phyloP scores from a whole-genome alignment of 805 yeast genomes.

The Kazachstania psychrophila region DNA sequence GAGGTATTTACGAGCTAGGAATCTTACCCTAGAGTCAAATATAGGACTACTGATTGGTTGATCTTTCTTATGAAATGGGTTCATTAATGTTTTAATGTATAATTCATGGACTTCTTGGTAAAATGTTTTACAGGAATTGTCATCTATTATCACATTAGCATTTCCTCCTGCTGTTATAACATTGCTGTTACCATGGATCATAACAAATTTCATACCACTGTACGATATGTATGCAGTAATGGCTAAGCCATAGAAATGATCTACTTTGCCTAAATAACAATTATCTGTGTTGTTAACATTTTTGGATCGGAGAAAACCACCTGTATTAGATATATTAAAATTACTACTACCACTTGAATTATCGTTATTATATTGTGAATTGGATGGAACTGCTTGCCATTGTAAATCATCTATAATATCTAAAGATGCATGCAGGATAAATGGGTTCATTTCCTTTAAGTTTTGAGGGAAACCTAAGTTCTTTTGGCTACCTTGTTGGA shows the following conservation, averaged over 20 bases:
- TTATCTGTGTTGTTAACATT: constrained; percentile 19
- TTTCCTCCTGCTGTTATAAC: constrained; percentile 23
- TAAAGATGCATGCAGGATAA: constrained; percentile 76
- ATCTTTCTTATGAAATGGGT: constrained; percentile 76
- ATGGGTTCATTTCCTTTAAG: constrained; percentile 74
- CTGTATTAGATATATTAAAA: constrained; percentile 1
- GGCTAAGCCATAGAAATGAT: constrained; percentile 71
- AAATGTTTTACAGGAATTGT: constrained; percentile 72
- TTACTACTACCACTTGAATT: constrained; percentile 5
- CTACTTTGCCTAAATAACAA: constrained; percentile 63
- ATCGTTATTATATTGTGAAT: constrained; percentile 2
- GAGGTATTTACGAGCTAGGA: constrained; percentile 67
- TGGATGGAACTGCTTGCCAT: constrained; percentile 50
- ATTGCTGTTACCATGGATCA: constrained; percentile 46
- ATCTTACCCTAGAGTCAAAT: constrained; percentile 67
- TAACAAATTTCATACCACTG: constrained; percentile 73
- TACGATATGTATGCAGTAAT: constrained; percentile 85
- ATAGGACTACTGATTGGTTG: constrained; percentile 63
- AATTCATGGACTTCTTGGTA: constrained; percentile 79
- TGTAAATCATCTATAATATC: constrained; percentile 89
- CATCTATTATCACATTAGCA: constrained; percentile 33
- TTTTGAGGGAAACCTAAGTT: constrained; percentile 45
- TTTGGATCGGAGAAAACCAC: constrained; percentile 24
- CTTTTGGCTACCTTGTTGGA: constrained; percentile 68
- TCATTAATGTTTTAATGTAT: constrained; percentile 74